Conservation (phyloP, 2,329 filamentous ascomycete genomes). For the Elsinoe perseae region DNA sequence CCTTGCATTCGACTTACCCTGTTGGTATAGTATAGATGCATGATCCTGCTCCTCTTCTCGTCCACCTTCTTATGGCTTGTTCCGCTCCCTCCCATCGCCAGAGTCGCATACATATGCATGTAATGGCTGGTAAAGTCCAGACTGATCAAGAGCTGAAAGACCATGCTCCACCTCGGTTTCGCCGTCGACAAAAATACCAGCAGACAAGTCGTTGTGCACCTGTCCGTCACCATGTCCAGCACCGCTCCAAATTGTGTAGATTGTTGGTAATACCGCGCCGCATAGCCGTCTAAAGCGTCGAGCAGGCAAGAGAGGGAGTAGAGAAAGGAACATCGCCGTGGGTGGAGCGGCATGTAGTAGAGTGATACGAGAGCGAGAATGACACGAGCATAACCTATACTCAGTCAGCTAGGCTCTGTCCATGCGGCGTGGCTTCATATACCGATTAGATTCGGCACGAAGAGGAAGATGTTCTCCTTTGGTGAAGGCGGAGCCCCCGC, state of each 20-base stretch:
- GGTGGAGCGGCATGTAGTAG: slow-evolving; percentile 98
- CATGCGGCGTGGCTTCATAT: slow-evolving; percentile 19
- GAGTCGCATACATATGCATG: slow-evolving; percentile 96
- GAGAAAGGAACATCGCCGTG: slow-evolving; percentile 83
- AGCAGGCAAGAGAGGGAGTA: slow-evolving; percentile 94
- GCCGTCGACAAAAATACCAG: slow-evolving; percentile 91
- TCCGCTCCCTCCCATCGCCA: slow-evolving; percentile 73
- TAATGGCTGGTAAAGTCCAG: slow-evolving; percentile 95
- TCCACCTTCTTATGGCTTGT: slow-evolving; percentile 91
- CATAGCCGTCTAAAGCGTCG: slow-evolving; percentile 88
- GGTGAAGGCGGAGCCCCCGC: slow-evolving; percentile 24
- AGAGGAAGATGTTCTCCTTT: slow-evolving; percentile 49
- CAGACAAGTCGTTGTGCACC: slow-evolving; percentile 90
- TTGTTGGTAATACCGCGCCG: slow-evolving; percentile 80
- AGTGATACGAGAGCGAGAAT: slow-evolving; percentile 72
- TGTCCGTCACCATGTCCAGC: slow-evolving; percentile 97
- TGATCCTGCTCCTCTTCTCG: slow-evolving; percentile 73
- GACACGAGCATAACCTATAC: slow-evolving; percentile 43
- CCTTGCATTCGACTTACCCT: slow-evolving; percentile 55
- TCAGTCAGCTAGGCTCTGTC: neutral
- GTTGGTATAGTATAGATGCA: slow-evolving; percentile 96
- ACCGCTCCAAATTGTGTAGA: slow-evolving; percentile 94
- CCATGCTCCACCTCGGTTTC: slow-evolving; percentile 85
- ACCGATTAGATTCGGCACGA: slow-evolving; percentile 48
- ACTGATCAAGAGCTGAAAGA: slow-evolving; percentile 90